Conservation (phyloP, 2,329 filamentous ascomycete species). For the Dryadomyces quercivorus region DNA sequence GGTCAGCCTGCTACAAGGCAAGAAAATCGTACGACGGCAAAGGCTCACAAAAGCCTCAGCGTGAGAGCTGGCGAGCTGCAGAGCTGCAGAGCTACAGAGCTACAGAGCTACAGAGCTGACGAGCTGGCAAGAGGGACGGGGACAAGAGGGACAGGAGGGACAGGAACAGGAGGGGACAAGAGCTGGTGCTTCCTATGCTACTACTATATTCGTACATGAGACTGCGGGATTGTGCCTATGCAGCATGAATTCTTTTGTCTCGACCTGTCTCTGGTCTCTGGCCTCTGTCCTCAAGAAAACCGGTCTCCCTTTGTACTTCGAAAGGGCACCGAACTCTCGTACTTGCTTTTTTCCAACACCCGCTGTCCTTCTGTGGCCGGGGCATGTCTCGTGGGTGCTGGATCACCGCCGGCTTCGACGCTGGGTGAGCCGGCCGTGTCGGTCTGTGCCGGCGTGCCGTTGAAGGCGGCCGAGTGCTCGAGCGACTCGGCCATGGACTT, state of each 20-base stretch:
- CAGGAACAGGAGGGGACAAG: too few relatives aligned
- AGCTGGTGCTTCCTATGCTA: too few relatives aligned
- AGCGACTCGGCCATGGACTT: constrained; percentile 45
- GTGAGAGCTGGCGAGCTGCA: too few relatives aligned
- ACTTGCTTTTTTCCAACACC: constrained; percentile 73
- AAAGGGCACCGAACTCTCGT: constrained; percentile 69
- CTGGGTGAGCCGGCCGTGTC: constrained; percentile 51
- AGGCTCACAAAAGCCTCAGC: too few relatives aligned
- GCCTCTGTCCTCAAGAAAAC: constrained; percentile 45
- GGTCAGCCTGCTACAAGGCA: neutral
- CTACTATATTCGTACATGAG: too few relatives aligned
- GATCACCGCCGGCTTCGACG: constrained; percentile 62
- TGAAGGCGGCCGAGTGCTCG: constrained; percentile 29
- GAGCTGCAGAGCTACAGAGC: too few relatives aligned
- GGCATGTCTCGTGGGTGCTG: constrained; percentile 75
- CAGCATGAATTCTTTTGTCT: neutral
- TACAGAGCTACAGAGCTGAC: too few relatives aligned
- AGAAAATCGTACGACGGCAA: neutral
- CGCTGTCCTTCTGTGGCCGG: constrained; percentile 57
- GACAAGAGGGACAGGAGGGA: too few relatives aligned
- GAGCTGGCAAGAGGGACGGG: too few relatives aligned
- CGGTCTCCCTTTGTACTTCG: constrained; percentile 73
- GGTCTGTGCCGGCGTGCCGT: constrained; percentile 42
- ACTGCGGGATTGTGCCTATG: too few relatives aligned
- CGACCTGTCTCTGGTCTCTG: neutral